These are phyloP conservation scores for Globisporangium nagaii DNA, from an alignment of 352 stramenopile species.

Conservation along the genomic window DNA sequence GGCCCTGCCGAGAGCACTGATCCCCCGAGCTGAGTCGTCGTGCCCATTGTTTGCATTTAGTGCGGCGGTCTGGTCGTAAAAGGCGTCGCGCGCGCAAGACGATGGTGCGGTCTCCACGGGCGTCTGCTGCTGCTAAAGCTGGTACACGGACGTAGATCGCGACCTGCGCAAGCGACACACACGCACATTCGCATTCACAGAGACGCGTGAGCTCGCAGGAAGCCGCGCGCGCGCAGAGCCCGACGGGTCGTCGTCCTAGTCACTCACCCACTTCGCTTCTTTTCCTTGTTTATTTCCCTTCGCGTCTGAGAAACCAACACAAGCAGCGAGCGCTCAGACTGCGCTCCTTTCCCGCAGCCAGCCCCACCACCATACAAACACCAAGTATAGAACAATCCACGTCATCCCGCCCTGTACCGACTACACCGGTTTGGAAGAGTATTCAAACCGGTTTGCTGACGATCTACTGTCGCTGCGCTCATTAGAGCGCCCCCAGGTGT, in stretches of 20 bases:
- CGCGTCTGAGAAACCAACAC: slow-evolving; percentile 1
- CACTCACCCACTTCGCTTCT: background rate
- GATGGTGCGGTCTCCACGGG: background rate
- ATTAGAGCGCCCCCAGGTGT: too few relatives aligned
- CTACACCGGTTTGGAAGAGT: too few relatives aligned
- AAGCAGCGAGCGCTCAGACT: too few relatives aligned
- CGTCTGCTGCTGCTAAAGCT: background rate
- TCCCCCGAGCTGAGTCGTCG: slow-evolving; percentile 38
- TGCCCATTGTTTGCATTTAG: slow-evolving; percentile 22
- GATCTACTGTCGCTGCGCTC: too few relatives aligned
- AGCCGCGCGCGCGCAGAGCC: background rate
- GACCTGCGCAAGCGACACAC: background rate
- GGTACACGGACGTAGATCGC: background rate
- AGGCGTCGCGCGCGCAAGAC: too few relatives aligned
- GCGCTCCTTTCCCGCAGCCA: too few relatives aligned
- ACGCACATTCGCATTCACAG: background rate
- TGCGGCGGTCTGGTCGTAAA: background rate
- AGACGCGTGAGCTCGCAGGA: background rate
- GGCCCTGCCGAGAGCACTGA: slow-evolving; percentile 57
- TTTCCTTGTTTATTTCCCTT: background rate
- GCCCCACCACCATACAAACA: too few relatives aligned
- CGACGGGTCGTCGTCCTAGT: background rate
- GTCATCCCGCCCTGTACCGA: too few relatives aligned
- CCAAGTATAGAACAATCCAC: too few relatives aligned
- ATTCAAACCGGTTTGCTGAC: too few relatives aligned